These are phyloP conservation scores for Eucalyptus polybractea DNA, from an alignment of 345 rosid genomes.

Conservation along the genomic window DNA sequence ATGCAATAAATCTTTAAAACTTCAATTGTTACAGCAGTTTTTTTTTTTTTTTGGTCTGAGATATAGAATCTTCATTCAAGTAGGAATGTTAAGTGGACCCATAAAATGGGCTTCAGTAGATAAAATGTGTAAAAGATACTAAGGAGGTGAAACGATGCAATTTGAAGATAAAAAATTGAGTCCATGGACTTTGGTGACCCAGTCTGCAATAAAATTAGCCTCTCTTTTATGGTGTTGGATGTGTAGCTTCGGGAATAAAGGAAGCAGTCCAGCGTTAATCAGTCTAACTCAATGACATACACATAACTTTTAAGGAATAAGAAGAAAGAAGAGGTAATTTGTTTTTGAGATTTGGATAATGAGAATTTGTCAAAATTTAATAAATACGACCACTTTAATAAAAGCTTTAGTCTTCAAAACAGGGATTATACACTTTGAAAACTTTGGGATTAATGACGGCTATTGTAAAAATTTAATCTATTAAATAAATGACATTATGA, in stretches of 20 bases:
- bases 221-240: no score
- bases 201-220: rapidly evolving
- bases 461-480: neutral
- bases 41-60: no score
- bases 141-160: no score
- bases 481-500: neutral
- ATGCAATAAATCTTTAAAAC: neutral
- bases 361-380: neutral
- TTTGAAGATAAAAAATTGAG: no score
- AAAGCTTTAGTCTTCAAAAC: neutral
- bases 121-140: no score
- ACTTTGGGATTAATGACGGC: neutral
- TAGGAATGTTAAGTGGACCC: no score
- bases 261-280: no score
- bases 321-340: neutral
- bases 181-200: no score
- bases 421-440: neutral
- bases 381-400: neutral
- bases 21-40: neutral
- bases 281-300: neutral
- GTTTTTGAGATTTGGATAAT: neutral
- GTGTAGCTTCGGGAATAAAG: no score
- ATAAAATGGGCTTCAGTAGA: no score
- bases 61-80: no score
- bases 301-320: neutral